Evolutionary conservation across 2,329 filamentous ascomycete genomes (phyloP), one percentile per base, ranked within the genome.

Genomic region (Gaeumannomyces tritici): DNA sequence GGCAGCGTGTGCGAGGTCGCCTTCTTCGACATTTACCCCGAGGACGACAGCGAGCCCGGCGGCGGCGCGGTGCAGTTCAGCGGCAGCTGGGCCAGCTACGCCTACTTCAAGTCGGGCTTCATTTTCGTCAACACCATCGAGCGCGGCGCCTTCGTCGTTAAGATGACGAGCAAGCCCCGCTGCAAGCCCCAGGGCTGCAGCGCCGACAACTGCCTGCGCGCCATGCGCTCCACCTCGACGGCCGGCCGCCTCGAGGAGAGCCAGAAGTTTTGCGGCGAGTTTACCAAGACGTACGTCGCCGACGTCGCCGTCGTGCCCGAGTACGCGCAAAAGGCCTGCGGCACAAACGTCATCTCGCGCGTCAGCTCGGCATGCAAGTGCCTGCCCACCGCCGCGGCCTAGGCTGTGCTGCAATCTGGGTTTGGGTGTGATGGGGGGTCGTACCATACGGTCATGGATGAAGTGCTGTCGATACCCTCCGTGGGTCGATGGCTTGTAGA

Each of bases 101-200:
- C 76, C 2, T 75, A 73, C 64, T 80, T 80, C 68, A 65, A 65
- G 5, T 70, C 69, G 13, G 70, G 70, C 1, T 69, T 65, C 57
- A 70, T 80, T 55, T 72, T 80, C 18, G 70, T 80, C 60, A 81
- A 81, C 68, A 80, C 77, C 3, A 80, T 82, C 64, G 79, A 82
- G 63, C 68, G 76, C 9, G 76, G 76, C 9, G 70, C 71, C 0
- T 77, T 73, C 65, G 71, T 75, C 8, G 71, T 76, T 35, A 75
- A 74, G 69, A 55, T 61, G 29, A 61, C 33, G 29, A 61, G 56
- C 28, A 57, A 61, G 60, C 54, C 56, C 28, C 54, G 54, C 54
- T 61, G 60, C 60, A 61, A 61, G 54, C 55, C 55, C 29, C 28
- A 55, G 60, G n/a, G 47, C 56, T 64, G 64, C 61, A 61, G 59